These are phyloP conservation scores for Dovyalis caffra DNA, from an alignment of 345 rosid genomes.

Conservation along the genomic window DNA sequence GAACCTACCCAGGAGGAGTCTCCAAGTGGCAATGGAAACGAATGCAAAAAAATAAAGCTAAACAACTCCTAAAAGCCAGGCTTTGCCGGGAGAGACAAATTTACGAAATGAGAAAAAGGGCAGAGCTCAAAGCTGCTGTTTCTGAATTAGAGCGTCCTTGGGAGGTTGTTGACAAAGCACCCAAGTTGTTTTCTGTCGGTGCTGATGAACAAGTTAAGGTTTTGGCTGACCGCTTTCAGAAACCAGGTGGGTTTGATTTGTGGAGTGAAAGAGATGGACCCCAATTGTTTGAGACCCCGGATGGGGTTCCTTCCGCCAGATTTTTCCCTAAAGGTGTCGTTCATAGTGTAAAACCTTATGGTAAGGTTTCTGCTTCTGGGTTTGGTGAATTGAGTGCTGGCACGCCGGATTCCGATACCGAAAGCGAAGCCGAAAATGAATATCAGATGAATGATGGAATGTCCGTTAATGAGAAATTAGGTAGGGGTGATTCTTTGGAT, in stretches of 20 bases:
- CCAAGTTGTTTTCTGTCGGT: constrained; percentile 64
- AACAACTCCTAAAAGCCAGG: constrained; percentile 79
- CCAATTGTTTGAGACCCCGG: constrained; percentile 50
- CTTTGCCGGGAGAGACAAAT: constrained; percentile 77
- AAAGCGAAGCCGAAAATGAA: constrained; percentile 1
- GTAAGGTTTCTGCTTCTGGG: constrained; percentile 16
- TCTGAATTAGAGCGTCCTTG: constrained; percentile 90
- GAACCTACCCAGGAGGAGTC: constrained; percentile 83
- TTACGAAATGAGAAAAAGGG: constrained; percentile 88
- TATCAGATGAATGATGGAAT: background rate
- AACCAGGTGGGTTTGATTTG: constrained; percentile 80
- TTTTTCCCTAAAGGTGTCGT: constrained; percentile 87
- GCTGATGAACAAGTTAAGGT: constrained; percentile 88
- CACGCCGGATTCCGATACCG: background rate
- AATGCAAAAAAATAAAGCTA: constrained; percentile 85
- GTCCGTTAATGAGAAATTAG: constrained; percentile 1
- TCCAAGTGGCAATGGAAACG: constrained; percentile 96
- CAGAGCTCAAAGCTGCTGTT: constrained; percentile 84
- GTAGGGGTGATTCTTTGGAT: background rate
- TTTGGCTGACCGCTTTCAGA: constrained; percentile 87
- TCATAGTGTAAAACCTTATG: constrained; percentile 68
- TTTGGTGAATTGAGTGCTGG: constrained; percentile 12
- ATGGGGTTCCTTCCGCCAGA: constrained; percentile 76
- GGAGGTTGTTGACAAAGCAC: constrained; percentile 70
- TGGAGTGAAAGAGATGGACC: constrained; percentile 81